These are phyloP conservation scores for Naganishia onofrii DNA, from an alignment of 768 basidiomycete genomes.

Conservation along the genomic window DNA sequence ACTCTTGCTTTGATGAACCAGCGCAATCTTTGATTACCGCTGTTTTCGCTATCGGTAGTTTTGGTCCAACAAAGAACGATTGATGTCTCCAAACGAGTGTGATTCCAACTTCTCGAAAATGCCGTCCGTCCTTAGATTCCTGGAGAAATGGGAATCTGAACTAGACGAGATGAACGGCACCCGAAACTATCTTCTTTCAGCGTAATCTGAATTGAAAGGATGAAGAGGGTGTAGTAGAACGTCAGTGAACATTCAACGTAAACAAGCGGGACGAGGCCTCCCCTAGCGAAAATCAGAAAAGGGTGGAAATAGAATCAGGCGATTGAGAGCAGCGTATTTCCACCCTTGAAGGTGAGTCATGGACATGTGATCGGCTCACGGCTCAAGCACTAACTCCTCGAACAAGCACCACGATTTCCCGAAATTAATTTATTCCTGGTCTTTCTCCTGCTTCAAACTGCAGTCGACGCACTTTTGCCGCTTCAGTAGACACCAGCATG, in stretches of 20 bases:
- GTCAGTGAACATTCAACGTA: slow-evolving; percentile 17
- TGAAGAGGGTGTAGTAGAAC: not conserved
- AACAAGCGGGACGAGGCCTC: not conserved
- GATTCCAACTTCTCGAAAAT: not conserved
- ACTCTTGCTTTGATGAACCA: not conserved
- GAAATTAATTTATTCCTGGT: no score
- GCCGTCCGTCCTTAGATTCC: no score
- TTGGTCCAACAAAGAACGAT: not conserved
- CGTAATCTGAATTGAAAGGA: not conserved
- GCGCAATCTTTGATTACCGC: not conserved
- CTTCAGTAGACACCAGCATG: not conserved
- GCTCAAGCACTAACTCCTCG: no score
- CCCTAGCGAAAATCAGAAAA: not conserved
- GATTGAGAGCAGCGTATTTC: not conserved
- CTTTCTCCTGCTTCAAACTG: no score
- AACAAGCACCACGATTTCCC: no score
- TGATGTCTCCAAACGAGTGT: not conserved
- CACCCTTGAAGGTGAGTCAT: not conserved
- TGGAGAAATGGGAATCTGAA: no score
- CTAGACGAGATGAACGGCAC: no score
- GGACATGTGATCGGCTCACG: not conserved
- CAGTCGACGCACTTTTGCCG: no score
- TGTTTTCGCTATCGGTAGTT: not conserved
- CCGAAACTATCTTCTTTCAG: no score
- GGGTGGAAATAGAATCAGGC: not conserved